A percentile compares a stretch with the other conserved stretches of the same genome.
Evolutionary conservation across 768 basidiomycete species (phyloP).

Genomic region (Rossbeevera mucosa): DNA sequence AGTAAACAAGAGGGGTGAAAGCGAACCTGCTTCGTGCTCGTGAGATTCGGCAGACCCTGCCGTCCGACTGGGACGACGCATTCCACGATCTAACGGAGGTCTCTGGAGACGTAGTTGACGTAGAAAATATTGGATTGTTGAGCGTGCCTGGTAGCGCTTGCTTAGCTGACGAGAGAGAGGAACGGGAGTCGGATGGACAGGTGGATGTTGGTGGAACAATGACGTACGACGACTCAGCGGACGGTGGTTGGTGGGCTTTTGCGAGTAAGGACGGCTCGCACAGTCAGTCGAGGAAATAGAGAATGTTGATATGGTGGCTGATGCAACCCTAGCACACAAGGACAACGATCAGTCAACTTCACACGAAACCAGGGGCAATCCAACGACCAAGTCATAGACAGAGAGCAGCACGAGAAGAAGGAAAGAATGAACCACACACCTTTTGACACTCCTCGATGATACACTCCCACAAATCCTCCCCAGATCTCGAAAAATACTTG

Average conservation of each 20-base stretch:
- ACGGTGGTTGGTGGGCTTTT: slow-evolving; percentile 44
- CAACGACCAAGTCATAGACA: not conserved
- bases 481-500: slow-evolving; percentile 81
- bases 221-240: too few relatives aligned
- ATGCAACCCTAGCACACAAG: slow-evolving; percentile 60
- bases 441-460: slow-evolving; percentile 88
- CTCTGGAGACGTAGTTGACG: slow-evolving; percentile 71
- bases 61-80: slow-evolving; percentile 86
- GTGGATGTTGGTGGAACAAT: not conserved
- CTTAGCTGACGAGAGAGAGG: not conserved
- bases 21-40: slow-evolving; percentile 82
- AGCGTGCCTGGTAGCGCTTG: slow-evolving; percentile 21
- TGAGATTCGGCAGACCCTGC: slow-evolving; percentile 81
- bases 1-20: not conserved
- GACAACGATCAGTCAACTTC: not conserved
- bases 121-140: slow-evolving; percentile 50
- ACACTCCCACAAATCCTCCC: slow-evolving; percentile 93
- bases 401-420: not conserved
- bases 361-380: too few relatives aligned
- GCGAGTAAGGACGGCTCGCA: slow-evolving; percentile 74
- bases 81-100: slow-evolving; percentile 73
- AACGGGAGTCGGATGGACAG: not conserved
- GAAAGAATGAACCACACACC: slow-evolving; percentile 37
- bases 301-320: slow-evolving; percentile 88
- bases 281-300: slow-evolving; percentile 86